Percentiles rank a stretch among this genome's conserved stretches.
Evolutionary conservation across 768 basidiomycete species (phyloP).

Genomic region (Tylopilus felleus): DNA sequence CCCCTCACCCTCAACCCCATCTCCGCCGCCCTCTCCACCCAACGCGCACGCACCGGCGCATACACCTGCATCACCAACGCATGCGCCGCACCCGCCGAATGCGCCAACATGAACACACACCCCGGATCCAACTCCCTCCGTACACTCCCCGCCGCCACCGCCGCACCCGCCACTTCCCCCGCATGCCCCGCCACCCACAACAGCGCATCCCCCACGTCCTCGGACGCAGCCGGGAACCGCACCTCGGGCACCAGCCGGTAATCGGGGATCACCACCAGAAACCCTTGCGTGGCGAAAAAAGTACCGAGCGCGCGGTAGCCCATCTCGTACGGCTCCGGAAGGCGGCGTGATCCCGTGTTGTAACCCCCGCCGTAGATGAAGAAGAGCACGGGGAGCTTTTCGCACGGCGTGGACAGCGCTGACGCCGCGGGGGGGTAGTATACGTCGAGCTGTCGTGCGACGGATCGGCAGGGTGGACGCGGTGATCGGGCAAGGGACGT

Average conservation of each 20-base stretch:
- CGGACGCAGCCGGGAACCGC: slow-evolving; percentile 50
- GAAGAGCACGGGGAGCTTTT: slow-evolving; percentile 50
- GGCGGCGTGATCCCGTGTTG: slow-evolving; percentile 44
- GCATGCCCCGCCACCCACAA: slow-evolving; percentile 47
- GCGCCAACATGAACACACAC: slow-evolving; percentile 49
- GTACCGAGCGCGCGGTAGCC: slow-evolving; percentile 55
- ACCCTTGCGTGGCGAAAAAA: slow-evolving; percentile 58
- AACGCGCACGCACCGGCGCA: slow-evolving; percentile 29
- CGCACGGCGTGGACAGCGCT: slow-evolving; percentile 19
- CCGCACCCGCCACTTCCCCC: slow-evolving; percentile 11
- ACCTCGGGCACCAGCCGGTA: slow-evolving; percentile 61
- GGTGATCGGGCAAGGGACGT: neutral
- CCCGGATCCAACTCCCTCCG: slow-evolving; percentile 36
- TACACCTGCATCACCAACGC: slow-evolving; percentile 43
- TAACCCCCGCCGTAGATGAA: slow-evolving; percentile 71
- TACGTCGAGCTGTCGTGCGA: slow-evolving; percentile 51
- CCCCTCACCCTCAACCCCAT: slow-evolving; percentile 36
- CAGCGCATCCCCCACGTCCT: slow-evolving; percentile 60
- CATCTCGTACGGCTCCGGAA: slow-evolving; percentile 46
- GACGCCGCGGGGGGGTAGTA: slow-evolving; percentile 50
- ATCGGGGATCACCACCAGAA: slow-evolving; percentile 65
- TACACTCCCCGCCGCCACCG: slow-evolving; percentile 1
- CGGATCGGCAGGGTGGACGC: neutral
- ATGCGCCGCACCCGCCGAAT: slow-evolving; percentile 61
- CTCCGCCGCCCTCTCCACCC: slow-evolving; percentile 29